phyloP scores from a whole-genome alignment of 495 filamentous ascomycete species.

The Thermothielavioides terrestris region DNA sequence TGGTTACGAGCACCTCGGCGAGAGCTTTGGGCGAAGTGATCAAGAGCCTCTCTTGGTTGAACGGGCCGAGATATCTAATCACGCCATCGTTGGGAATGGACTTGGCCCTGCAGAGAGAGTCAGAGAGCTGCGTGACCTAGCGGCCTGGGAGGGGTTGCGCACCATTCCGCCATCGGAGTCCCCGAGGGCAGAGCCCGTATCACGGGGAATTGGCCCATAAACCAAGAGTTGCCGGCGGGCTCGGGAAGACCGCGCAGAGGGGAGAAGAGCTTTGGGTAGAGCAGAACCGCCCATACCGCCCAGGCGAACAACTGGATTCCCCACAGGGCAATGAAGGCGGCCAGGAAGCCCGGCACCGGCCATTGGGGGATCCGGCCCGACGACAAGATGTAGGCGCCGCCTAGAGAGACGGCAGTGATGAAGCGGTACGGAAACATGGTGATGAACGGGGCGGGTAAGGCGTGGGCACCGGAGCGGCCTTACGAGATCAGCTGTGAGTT shows the following conservation, averaged over 20 bases:
- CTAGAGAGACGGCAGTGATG: conserved; percentile 19
- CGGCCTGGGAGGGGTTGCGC: conserved; percentile 4
- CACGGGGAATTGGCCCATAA: conserved; percentile 47
- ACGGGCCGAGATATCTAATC: conserved; percentile 62
- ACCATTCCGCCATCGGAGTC: conserved; percentile 53
- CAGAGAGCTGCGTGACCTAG: not conserved
- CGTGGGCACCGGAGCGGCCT: not conserved
- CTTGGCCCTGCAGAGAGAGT: conserved; percentile 42
- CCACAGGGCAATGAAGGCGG: conserved; percentile 20
- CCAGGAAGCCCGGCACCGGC: conserved; percentile 18
- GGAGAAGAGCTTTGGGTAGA: conserved; percentile 68
- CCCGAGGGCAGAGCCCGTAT: conserved; percentile 55
- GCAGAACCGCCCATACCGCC: conserved; percentile 42
- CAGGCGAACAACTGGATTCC: conserved; percentile 20
- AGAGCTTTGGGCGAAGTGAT: conserved; percentile 57
- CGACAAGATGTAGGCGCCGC: conserved; percentile 27
- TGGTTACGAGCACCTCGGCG: conserved; percentile 56
- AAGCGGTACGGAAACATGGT: conserved; percentile 18
- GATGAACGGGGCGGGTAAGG: not conserved
- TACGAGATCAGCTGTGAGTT: not conserved
- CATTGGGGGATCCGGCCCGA: conserved; percentile 18
- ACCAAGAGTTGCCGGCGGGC: conserved; percentile 36
- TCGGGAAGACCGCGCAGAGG: conserved; percentile 58
- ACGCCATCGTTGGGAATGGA: conserved; percentile 77
- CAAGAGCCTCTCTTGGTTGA: conserved; percentile 65